Conservation (phyloP, 208 protist genomes). For the Borovskyia barvae region DNA sequence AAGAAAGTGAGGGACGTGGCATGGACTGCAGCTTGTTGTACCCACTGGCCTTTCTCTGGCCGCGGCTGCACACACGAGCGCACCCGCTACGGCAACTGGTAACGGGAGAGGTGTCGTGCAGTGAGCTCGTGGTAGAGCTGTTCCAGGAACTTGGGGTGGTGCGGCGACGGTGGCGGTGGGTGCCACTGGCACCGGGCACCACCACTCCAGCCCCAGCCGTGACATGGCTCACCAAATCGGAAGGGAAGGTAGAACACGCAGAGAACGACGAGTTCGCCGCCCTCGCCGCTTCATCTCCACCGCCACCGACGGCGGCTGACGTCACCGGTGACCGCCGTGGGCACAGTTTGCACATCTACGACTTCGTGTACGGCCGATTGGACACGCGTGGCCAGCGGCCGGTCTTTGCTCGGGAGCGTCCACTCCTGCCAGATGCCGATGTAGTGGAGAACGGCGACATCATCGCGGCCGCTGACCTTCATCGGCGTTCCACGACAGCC, state of each 20-base stretch:
- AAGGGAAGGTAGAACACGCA: neutral
- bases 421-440: conserved; percentile 7
- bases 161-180: conserved; percentile 41
- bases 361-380: conserved; percentile 29
- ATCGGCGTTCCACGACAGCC: conserved; percentile 9
- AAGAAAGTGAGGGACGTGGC: conserved; percentile 26
- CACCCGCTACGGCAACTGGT: conserved; percentile 16
- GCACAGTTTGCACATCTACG: conserved; percentile 25
- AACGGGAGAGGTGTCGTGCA: conserved; percentile 46
- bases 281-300: neutral
- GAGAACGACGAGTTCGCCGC: neutral
- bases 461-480: conserved; percentile 5
- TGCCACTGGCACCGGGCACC: conserved; percentile 13
- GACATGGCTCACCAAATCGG: neutral
- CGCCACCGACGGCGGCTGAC: conserved; percentile 13
- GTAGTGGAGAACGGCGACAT: conserved; percentile 20
- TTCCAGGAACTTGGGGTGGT: conserved; percentile 67
- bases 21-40: conserved; percentile 44
- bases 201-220: neutral
- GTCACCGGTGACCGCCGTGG: conserved; percentile 7
- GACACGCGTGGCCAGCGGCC: conserved; percentile 8
- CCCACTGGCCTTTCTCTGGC: conserved; percentile 42
- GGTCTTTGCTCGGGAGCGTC: conserved; percentile 6
- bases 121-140: conserved; percentile 68
- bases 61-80: conserved; percentile 38